Conservation (phyloP, 495 filamentous ascomycete species). For the Penicillium simplicissimum region DNA sequence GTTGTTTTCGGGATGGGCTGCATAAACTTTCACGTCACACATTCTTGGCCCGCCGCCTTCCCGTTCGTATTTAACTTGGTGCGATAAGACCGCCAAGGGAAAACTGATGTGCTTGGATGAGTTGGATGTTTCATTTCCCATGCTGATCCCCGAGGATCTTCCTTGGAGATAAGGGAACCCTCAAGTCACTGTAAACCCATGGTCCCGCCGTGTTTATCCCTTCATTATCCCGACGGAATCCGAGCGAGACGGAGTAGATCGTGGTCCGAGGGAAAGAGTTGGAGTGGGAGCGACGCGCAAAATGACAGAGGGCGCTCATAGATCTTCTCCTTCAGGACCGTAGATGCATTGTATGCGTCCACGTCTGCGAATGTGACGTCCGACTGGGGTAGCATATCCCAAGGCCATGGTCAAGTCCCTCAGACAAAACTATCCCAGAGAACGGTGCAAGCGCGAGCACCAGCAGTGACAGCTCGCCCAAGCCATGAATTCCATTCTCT, state of each 20-base stretch:
- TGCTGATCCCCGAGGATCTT: not conserved
- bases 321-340: not conserved
- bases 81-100: slow-evolving; percentile 14
- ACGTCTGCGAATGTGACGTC: not conserved
- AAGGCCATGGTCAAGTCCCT: not conserved
- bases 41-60: not conserved
- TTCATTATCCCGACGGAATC: not conserved
- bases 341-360: not conserved
- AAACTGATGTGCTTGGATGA: slow-evolving; percentile 14
- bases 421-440: not conserved
- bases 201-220: not conserved
- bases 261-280: not conserved
- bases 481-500: not conserved
- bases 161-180: not conserved
- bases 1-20: not conserved
- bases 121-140: not conserved
- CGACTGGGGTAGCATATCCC: not conserved
- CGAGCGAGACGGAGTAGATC: not conserved
- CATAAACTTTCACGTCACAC: slow-evolving; percentile 20
- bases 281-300: not conserved
- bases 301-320: not conserved
- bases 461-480: not conserved
- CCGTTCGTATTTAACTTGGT: not conserved
- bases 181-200: not conserved
- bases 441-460: not conserved